Evolutionary conservation across 495 filamentous ascomycete genomes (phyloP), one percentile per base, ranked within the genome.

Genomic region (Viridothelium virens): DNA sequence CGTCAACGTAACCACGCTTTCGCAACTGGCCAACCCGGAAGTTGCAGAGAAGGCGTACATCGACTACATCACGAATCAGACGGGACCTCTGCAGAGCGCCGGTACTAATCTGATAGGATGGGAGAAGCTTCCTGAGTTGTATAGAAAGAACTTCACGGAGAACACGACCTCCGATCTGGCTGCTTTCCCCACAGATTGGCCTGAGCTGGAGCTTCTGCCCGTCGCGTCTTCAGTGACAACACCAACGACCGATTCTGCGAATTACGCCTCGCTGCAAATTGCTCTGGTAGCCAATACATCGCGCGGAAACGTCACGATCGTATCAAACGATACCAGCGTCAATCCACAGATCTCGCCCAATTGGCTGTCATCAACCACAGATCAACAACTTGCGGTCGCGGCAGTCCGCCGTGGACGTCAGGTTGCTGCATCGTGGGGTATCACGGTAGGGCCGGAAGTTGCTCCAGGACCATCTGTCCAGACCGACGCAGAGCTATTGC

Each of bases 181-280:
- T 16, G 63, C 59, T 41, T 82, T 81, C 61, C 79, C 84, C 0
- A 6, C 65, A 0, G 84, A 86, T 70, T 87, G 85, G 84, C 85
- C 84, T 0, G 83, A 86, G 37, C 67, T 84, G n/a, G 82, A 86
- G 74, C 83, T 79, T 66, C 41, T 84, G 25, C 14, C 67, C 16
- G 38, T 66, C 36, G 62, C 36, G 50, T 69, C 72, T 66, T 76
- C 63, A 53, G 56, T 71, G 34, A 75, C 74, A 44, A 31, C 56
- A 46, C 74, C 62, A 47, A 62, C 70, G 31, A 76, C 72, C 37
- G 62, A 61, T 36, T 34, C 39, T 47, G 39, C 38, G 12, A 56
- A 66, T 53, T 44, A 53, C 14, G 39, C 39, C 39, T 44, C 39
- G 12, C 12, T 12, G 12, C 12, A 12, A 12, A 44, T 44, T 33